Evolutionary conservation across 495 filamentous ascomycete genomes (phyloP), one percentile per base, ranked within the genome.

Genomic region (Lindgomyces ingoldianus): DNA sequence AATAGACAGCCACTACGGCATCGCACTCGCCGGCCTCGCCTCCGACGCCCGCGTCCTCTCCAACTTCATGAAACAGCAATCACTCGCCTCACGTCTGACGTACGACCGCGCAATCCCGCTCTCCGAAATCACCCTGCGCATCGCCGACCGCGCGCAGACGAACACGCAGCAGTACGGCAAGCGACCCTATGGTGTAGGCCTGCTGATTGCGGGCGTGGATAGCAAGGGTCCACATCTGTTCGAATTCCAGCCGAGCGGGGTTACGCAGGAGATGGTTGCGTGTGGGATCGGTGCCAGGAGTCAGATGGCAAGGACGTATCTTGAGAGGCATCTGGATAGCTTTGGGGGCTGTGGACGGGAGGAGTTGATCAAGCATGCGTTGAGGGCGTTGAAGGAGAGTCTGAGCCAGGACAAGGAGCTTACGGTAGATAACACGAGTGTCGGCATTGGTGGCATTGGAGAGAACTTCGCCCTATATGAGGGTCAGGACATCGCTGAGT

Each of bases 51-150:
- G 94, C 70, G 94, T 98, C 72, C 92, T 98, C 71, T 96, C 93
- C 81, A 98, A 98, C 85, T 98, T 96, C 84, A 97, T 98, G 94
- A 97, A 97, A 81, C 91, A 96, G 79, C 94, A 98, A 79, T 95
- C 90, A 53, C 91, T 98, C 70, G 89, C 91, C 74, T 91, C 91
- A 60, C 91, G 91, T 73, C 89, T 98, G 73, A 95, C 92, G 59
- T 98, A 96, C 83, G 92, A 88, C 78, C 93, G 94, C 51, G 85
- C 91, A 59, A 92, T 98, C 70, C 90, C 89, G 16, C 80, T 98
- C 74, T 85, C 91, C 74, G 88, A 89, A 29, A 89, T 97, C 68
- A 91, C 96, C 54, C 81, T 83, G 22, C 87, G 91, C 75, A 97
- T 98, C 74, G 93, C 88, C 70, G 91, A 96, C 78, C 93, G 96